A percentile compares a stretch with the other conserved stretches of the same genome.
phyloP scores from a whole-genome alignment of 225 moss, liverwort and hornwort species.

The Thuidium tamariscinum region DNA sequence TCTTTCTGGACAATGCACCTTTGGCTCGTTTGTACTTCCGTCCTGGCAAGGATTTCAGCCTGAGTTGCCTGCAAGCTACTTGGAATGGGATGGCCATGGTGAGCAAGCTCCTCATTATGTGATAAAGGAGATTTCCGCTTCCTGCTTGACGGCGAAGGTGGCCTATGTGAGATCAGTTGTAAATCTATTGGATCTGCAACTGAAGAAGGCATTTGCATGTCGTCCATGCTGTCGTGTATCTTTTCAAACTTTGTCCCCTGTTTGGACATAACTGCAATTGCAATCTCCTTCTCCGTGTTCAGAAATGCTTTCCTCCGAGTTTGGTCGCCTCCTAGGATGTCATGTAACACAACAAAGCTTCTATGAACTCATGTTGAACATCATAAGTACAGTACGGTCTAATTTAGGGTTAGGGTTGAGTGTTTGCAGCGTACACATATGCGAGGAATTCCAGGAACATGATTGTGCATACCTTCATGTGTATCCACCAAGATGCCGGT shows the following conservation, averaged over 20 bases:
- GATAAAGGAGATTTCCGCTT: neutral
- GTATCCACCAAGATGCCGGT: neutral
- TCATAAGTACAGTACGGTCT: neutral
- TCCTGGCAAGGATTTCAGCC: neutral
- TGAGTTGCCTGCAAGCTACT: conserved; percentile 4
- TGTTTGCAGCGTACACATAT: neutral
- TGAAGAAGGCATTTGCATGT: neutral
- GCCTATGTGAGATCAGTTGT: neutral
- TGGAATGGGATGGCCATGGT: neutral
- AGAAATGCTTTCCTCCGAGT: conserved; percentile 3
- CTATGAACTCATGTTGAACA: neutral
- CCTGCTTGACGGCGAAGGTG: neutral
- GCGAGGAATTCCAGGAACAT: neutral
- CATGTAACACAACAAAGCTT: neutral
- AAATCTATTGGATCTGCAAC: neutral
- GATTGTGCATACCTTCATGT: neutral
- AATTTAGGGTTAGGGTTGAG: neutral
- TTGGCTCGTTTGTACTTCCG: neutral
- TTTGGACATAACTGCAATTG: neutral
- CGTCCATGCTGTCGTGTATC: neutral
- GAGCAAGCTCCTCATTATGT: neutral
- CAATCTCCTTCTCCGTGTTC: too few relatives aligned
- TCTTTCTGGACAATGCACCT: neutral
- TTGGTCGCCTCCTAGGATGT: neutral
- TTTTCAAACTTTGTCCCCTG: neutral